Conservation (phyloP, 345 rosid genomes). For the Hypericum perforatum region DNA sequence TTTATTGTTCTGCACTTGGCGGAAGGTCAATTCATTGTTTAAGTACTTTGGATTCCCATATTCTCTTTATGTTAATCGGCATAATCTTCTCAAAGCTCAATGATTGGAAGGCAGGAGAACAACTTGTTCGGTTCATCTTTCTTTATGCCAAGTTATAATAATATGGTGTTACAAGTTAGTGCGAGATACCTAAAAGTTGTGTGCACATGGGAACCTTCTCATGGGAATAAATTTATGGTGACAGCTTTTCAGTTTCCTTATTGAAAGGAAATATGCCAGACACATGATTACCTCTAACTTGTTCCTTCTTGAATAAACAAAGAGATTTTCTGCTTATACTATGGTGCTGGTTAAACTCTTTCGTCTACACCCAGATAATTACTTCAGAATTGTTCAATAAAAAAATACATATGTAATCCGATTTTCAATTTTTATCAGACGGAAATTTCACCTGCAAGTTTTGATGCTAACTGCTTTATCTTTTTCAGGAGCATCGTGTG, state of each 20-base stretch:
- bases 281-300: slow-evolving; percentile 13
- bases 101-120: slow-evolving; percentile 35
- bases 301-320: no score
- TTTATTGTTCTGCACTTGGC: slow-evolving; percentile 3
- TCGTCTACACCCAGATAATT: no score
- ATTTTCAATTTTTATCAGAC: no score
- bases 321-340: no score
- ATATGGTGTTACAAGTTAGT: slow-evolving; percentile 13
- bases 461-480: slow-evolving; percentile 4
- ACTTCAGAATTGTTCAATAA: no score
- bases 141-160: slow-evolving; percentile 10
- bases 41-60: slow-evolving; percentile 19
- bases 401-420: no score
- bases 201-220: slow-evolving; percentile 51
- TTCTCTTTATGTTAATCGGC: slow-evolving; percentile 31
- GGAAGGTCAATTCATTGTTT: slow-evolving; percentile 22
- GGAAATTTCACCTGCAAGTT: background rate
- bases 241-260: slow-evolving; percentile 10
- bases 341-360: no score
- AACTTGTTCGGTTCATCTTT: slow-evolving; percentile 10
- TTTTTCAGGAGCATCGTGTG: slow-evolving; percentile 67
- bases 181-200: slow-evolving; percentile 13
- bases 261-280: slow-evolving; percentile 8
- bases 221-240: slow-evolving; percentile 22
- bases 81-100: slow-evolving; percentile 26